Base-by-base conservation (phyloP, 352 stramenopile species). In the Plasmopara muralis region DNA sequence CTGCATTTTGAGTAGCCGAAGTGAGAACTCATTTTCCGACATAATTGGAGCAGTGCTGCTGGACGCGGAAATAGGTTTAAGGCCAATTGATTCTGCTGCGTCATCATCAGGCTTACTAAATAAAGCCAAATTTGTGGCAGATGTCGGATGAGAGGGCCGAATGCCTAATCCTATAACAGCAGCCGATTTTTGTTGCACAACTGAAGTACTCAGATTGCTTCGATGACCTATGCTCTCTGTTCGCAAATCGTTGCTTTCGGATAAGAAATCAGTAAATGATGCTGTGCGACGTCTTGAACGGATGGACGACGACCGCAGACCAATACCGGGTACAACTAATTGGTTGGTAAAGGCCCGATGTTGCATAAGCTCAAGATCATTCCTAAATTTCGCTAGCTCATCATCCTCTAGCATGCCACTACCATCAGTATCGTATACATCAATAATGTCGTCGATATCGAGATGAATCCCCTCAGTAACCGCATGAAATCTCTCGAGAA, bases 351-450 rank as follows among this genome's bases (percentile, higher is more conserved):
- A 72, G 7, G 77, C 73, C n/a, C 74, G 72, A 41, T 85, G 83
- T 45, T 90, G 80, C 9, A 90, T 39, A 49, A 83, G 66, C 34
- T 90, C 77, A 8, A 90, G 61, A 54, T 90, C 80, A 29, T 78
- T 62, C 12, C 74, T 68, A 50, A 90, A 87, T 13, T 77, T 77
- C 5, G 62, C 68, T n/a, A 90, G 64, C 44, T 87, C 80, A 7
- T 85, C 74, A 49, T 88, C 77, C 49, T 90, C 77, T 5, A 90
- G 66, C 60, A 79, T 87, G 9, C 80, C 80, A 52, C 70, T 90
- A 49, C 85, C 85, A 55, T 90, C 72, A 0, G 71, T 82, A 53
- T 90, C 80, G 59, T 90, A 90, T 15, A 90, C 77, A 43, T 72
- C 74, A 53, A 90, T 88, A 37, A 90, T 66, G 31, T 88, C 80